Percentiles rank a stretch among this genome's conserved stretches.
Evolutionary conservation across 1,284 basidiomycete species (phyloP).

Genomic region (Phellinidium pouzarii): DNA sequence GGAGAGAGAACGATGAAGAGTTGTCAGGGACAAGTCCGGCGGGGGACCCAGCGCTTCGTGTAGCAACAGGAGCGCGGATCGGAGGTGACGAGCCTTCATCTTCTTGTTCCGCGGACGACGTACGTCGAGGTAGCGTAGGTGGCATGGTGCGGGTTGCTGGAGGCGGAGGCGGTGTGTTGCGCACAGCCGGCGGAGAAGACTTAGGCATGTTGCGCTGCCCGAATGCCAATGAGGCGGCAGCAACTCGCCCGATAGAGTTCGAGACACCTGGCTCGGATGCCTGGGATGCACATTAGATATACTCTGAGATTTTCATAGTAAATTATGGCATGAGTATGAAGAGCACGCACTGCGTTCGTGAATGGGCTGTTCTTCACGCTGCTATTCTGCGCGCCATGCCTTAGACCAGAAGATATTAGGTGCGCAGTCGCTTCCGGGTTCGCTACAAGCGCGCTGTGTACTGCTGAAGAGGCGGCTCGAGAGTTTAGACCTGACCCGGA

Average conservation of each 20-base stretch:
- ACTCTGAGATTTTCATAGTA: neutral
- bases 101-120: slow-evolving; percentile 20
- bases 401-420: slow-evolving; percentile 38
- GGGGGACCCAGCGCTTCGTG: neutral
- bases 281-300: slow-evolving; percentile 21
- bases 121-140: slow-evolving; percentile 37
- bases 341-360: slow-evolving; percentile 12
- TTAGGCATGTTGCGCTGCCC: slow-evolving; percentile 18
- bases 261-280: slow-evolving; percentile 32
- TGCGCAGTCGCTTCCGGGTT: slow-evolving; percentile 38
- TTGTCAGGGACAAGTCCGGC: slow-evolving; percentile 7
- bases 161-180: slow-evolving; percentile 31
- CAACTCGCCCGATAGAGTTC: slow-evolving; percentile 40
- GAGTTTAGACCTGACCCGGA: neutral
- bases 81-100: slow-evolving; percentile 11
- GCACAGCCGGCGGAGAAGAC: slow-evolving; percentile 32
- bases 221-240: slow-evolving; percentile 42
- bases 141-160: slow-evolving; percentile 29
- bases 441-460: slow-evolving; percentile 41
- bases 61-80: slow-evolving; percentile 27
- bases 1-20: too few species aligned
- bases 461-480: slow-evolving; percentile 37
- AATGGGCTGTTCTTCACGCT: slow-evolving; percentile 16
- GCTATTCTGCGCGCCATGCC: slow-evolving; percentile 22
- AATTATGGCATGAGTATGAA: neutral